Evolutionary conservation across 192 early-diverging fungal species (phyloP), one percentile per base, ranked within the genome.

Genomic region (Umbelopsis sp.): DNA sequence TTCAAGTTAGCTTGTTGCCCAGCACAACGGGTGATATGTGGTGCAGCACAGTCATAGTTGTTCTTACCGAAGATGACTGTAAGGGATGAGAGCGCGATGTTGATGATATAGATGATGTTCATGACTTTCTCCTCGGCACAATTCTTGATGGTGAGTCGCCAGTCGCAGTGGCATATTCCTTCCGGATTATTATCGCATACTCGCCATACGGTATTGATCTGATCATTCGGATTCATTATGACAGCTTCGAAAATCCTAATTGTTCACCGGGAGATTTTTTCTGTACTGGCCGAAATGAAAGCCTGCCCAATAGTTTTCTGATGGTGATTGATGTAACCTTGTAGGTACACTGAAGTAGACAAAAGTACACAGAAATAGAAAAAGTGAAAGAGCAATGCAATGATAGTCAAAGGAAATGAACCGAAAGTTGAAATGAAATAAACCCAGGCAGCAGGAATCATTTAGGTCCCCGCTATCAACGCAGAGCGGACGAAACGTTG

Each of bases 51-150:
- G 11, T 18, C n/a, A 51, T 18, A 51, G 48, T n/a, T 4, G 49
- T 15, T 61, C 27, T 64, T 75, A 75, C 74, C 69, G 20, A 75
- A 48, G n/a, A 75, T 21, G 65, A 61, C 49, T 13, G 70, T 41
- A 37, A 75, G 49, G 35, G 45, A 47, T 10, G 74, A 65, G 2
- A 75, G 49, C 0, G 64, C 49, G 18, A 70, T 67, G 27, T 64
- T 27, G 2, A 49, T 48, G 16, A 75, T 20, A 64, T 75, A 64
- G 68, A 75, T 23, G 20, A 65, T 50, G 18, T 49, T 48, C 18
- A 75, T 35, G n/a, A 47, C 74, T 35, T 64, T 21, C 22, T 58
- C 25, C 27, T 75, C 69, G 25, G 46, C 69, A 35, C 74, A 75
- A 33, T 70, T 58, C 0, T 25, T 15, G 22, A 74, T 47, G 0